Evolutionary conservation across 164 flowering plant genomes (phyloP).

Genomic region (Protea cynaroides): DNA sequence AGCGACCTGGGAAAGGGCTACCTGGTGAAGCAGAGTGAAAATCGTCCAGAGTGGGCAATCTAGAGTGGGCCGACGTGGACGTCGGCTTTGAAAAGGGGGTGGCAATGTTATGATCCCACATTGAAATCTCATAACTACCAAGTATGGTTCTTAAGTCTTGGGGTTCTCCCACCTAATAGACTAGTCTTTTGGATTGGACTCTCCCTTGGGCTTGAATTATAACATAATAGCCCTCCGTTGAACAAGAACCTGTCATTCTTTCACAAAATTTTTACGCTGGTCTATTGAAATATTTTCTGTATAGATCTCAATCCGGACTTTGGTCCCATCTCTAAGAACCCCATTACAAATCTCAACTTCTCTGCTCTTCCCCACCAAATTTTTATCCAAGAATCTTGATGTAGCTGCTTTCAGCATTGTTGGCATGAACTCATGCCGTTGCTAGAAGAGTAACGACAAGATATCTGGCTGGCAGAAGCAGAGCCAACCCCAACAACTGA

Average conservation of each 20-base stretch:
- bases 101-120: too few species aligned
- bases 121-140: too few species aligned
- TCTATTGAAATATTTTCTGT: constrained; percentile 24
- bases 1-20: too few species aligned
- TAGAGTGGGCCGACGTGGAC: too few species aligned
- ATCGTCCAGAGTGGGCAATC: too few species aligned
- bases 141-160: too few species aligned
- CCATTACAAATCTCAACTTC: constrained; percentile 40
- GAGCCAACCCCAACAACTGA: constrained; percentile 29
- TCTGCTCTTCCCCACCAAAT: constrained; percentile 33
- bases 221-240: constrained; percentile 41
- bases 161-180: too few species aligned
- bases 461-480: constrained; percentile 44
- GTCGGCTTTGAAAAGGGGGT: too few species aligned
- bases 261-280: constrained; percentile 25
- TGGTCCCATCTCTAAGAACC: constrained; percentile 34
- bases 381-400: constrained; percentile 28
- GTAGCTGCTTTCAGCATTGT: constrained; percentile 48
- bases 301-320: constrained; percentile 43
- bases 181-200: too few species aligned
- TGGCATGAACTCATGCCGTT: constrained; percentile 29
- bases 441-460: constrained; percentile 20
- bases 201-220: too few species aligned
- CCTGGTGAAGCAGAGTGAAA: too few species aligned
- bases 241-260: constrained; percentile 40